Evolutionary conservation across 2,329 filamentous ascomycete genomes (phyloP).

Genomic region (Ophidiomyces ophidiicola): DNA sequence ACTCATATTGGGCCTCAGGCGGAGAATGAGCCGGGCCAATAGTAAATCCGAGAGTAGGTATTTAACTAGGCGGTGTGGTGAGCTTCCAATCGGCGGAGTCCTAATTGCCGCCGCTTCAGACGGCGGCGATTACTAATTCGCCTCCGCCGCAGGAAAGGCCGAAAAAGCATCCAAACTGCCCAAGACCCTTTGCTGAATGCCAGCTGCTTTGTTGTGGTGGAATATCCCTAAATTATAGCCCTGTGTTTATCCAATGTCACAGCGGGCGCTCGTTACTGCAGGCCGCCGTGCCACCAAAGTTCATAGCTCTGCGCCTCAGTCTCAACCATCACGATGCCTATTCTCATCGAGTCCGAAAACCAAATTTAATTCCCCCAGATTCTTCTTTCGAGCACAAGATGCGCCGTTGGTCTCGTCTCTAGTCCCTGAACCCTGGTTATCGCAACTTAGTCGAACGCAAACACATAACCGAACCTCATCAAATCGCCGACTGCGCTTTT

Average conservation of each 20-base stretch:
- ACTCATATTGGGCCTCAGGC: no score
- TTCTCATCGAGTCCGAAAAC: slow-evolving; percentile 20
- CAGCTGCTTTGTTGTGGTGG: no score
- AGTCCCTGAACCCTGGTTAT: not conserved
- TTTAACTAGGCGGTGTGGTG: no score
- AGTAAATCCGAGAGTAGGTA: no score
- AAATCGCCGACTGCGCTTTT: slow-evolving; percentile 24
- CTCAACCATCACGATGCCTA: slow-evolving; percentile 14
- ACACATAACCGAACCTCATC: slow-evolving; percentile 3
- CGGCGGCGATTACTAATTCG: not conserved
- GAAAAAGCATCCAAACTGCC: no score
- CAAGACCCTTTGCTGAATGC: no score
- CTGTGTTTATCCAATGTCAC: slow-evolving; percentile 21
- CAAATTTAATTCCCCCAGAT: slow-evolving; percentile 8
- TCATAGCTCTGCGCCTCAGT: slow-evolving; percentile 8
- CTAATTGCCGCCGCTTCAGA: not conserved
- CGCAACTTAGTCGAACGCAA: slow-evolving; percentile 1
- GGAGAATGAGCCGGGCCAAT: no score
- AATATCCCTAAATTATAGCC: no score
- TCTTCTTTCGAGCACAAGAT: not conserved
- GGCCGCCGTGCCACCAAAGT: slow-evolving; percentile 19
- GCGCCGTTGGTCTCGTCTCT: not conserved
- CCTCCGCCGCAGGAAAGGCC: not conserved
- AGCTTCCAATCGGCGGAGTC: no score
- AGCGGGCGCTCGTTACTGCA: slow-evolving; percentile 20